A percentile compares a stretch with the other conserved stretches of the same genome.
These are phyloP conservation scores for Populus hybrid DNA, from an alignment of 441 rosid species.

Conservation along the genomic window DNA sequence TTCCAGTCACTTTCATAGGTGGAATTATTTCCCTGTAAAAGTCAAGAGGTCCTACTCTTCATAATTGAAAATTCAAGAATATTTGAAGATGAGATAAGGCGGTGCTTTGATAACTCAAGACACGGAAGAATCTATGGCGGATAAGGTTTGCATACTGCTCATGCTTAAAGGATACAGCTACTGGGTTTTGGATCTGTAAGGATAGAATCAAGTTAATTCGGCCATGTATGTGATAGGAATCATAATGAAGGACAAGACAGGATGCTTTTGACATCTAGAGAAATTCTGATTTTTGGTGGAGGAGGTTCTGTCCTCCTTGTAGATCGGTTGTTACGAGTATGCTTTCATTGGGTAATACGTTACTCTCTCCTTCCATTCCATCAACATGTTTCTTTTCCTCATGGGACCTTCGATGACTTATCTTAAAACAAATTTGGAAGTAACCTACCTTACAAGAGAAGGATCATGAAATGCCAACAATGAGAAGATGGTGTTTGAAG, in stretches of 20 bases:
- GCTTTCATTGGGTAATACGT: background rate
- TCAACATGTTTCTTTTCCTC: background rate
- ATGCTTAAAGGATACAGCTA: background rate
- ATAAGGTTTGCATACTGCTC: background rate
- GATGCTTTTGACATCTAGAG: background rate
- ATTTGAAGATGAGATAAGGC: background rate
- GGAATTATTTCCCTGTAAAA: background rate
- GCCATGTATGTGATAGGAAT: background rate
- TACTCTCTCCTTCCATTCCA: too few relatives aligned
- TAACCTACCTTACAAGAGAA: too few relatives aligned
- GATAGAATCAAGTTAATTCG: background rate
- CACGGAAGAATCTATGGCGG: background rate
- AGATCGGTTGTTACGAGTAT: background rate
- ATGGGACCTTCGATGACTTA: background rate
- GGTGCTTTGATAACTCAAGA: background rate
- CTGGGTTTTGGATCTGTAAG: background rate
- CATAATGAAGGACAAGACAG: background rate
- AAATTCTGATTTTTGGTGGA: background rate
- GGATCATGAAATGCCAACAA: too few relatives aligned
- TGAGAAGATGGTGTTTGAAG: too few relatives aligned
- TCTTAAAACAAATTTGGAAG: too few relatives aligned
- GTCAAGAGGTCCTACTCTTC: background rate
- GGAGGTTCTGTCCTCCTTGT: background rate
- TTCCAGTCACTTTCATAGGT: background rate
- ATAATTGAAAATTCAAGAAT: background rate